Percentiles rank a stretch among this genome's conserved stretches.
These are phyloP conservation scores for Ceratocystis cacaofunesta DNA, from an alignment of 2,329 filamentous ascomycete genomes.

Conservation along the genomic window DNA sequence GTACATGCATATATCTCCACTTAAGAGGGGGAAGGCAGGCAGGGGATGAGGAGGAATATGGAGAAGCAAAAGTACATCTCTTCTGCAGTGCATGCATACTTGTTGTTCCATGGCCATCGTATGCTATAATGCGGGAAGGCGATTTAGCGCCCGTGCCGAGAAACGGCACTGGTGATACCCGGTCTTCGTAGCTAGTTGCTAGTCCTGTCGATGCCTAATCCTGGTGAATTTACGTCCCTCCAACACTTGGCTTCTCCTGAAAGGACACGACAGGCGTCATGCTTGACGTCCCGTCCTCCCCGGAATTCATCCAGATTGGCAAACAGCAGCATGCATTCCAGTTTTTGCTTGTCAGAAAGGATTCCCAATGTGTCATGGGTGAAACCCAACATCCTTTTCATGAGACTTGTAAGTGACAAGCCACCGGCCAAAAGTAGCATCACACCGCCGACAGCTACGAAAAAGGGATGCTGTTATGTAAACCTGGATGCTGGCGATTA, in stretches of 20 bases:
- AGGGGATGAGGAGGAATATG: neutral
- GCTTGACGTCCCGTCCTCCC: neutral
- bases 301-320: neutral
- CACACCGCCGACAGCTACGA: neutral
- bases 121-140: neutral
- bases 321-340: neutral
- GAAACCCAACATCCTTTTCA: neutral
- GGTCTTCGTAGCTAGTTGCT: neutral
- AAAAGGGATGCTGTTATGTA: neutral
- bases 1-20: neutral
- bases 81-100: neutral
- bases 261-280: neutral
- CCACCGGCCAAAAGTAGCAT: neutral
- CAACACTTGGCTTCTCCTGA: neutral
- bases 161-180: neutral
- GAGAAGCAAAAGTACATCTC: neutral
- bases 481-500: neutral
- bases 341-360: conserved; percentile 10
- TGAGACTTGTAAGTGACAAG: neutral
- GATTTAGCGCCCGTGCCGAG: neutral
- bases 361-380: conserved; percentile 1
- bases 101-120: neutral
- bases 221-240: neutral
- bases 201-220: neutral
- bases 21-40: too few species aligned